Evolutionary conservation across 2,329 filamentous ascomycete species (phyloP), one percentile per base, ranked within the genome.

Genomic region (Ilyonectria robusta): DNA sequence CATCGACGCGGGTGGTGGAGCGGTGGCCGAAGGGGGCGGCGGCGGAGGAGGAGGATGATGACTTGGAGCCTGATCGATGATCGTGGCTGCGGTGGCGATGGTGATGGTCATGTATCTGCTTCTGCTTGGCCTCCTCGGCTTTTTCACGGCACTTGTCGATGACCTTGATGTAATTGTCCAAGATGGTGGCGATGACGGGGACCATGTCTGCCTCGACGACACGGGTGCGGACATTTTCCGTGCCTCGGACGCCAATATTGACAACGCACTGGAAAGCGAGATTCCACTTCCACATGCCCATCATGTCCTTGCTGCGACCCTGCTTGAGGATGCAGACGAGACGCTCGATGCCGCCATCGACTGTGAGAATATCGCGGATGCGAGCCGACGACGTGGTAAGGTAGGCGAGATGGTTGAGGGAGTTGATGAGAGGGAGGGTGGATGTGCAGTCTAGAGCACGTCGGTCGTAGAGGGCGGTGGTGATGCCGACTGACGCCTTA

Each of bases 261-360:
- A 99, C 96, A 71, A 98, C 95, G 81, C 96, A 99, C 82, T 98
- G 96, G 81, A 99, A 99, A 59, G 96, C 96, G 70, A 99, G 88
- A 78, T 98, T 99, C 96, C 96, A 99, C 83, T 98, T 98, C 96
- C 96, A 99, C 93, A 97, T 97, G 81, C 98, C 95, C 95, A 98
- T 98, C 91, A 98, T 92, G 80, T 99, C 95, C 82, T 95, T 97
- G 84, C 94, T 98, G 79, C 96, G 89, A 70, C 96, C 96, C 82
- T 97, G 94, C 83, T 99, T 99, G 81, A 99, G 89, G 78, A 99
- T 98, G 88, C 94, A 98, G 79, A 99, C 94, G 74, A 99, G 86
- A 72, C 95, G 87, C 85, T 99, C 96, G 81, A 99, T 96, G 69
- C 96, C 96, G 82, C 96, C 96, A 92, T 99, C 96, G 84, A 99